Evolutionary conservation across 805 yeast species (phyloP).

Genomic region (Starmerella scarabaei): DNA sequence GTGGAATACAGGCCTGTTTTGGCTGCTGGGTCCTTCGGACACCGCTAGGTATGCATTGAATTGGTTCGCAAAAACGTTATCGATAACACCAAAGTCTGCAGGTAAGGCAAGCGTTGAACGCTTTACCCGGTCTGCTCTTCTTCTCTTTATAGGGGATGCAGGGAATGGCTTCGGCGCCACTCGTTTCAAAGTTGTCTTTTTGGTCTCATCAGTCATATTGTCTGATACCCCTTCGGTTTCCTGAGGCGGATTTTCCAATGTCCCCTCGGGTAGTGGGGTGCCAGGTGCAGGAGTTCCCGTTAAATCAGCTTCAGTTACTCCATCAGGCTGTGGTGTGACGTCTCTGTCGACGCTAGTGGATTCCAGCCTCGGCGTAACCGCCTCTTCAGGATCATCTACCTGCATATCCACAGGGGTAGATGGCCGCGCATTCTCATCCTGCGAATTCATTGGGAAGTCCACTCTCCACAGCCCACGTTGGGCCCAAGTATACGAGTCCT

Average conservation of each 20-base stretch:
- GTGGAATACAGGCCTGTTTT: not conserved
- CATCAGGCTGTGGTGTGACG: too few relatives aligned
- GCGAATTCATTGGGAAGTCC: not conserved
- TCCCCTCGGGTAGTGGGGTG: too few relatives aligned
- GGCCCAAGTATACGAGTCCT: constrained; percentile 11
- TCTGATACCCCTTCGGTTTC: too few relatives aligned
- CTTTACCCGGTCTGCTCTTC: constrained; percentile 11
- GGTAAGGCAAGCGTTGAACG: constrained; percentile 15
- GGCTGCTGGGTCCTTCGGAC: not conserved
- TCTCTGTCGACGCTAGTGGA: too few relatives aligned
- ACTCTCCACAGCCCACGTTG: constrained; percentile 8
- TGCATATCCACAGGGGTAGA: not conserved
- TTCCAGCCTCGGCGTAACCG: not conserved
- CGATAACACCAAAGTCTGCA: constrained; percentile 17
- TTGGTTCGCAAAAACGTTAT: constrained; percentile 8
- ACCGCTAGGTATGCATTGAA: constrained; percentile 13
- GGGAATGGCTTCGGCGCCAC: constrained; percentile 1
- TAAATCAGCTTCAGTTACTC: too few relatives aligned
- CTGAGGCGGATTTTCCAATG: not conserved
- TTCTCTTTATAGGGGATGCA: constrained; percentile 9
- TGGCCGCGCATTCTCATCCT: not conserved
- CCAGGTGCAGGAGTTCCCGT: too few relatives aligned
- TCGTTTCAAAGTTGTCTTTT: not conserved
- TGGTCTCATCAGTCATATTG: too few relatives aligned
- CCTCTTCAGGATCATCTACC: not conserved